Base-by-base conservation (phyloP, 2,329 filamentous ascomycete genomes). In the Aspergillus novofumigatus region DNA sequence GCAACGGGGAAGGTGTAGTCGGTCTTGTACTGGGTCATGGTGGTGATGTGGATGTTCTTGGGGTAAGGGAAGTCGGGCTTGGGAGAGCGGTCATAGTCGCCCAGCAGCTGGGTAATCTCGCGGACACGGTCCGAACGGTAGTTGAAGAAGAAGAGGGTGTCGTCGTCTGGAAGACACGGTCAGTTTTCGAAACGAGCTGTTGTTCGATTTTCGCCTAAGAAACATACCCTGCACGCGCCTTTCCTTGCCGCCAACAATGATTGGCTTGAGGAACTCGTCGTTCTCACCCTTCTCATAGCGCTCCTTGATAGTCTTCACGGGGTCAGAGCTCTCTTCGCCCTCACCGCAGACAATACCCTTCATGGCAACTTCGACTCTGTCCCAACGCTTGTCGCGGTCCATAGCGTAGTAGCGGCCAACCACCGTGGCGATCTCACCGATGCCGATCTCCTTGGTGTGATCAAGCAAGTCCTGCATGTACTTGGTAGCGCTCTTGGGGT, bases 91-190 rank as follows among this genome's bases (percentile, higher is more conserved):
- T 99, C 94, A 72, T 93, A 87, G 74, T 90, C 90, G 67, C 94
- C 94, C 55, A 99, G 81, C 48, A 99, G 84, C 79, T 97, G 94
- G 51, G 92, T 96, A 74, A 99, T 89, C 77, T 99, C 94, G 67
- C 94, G 90, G 53, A 93, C 93, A 75, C 94, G 92, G 75, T 99
- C 94, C 57, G 94, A 97, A 71, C 94, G 91, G 84, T 99, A 99
- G 86, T 99, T 99, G 90, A 99, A 99, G 86, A 97, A 97, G 85
- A 97, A 97, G 69, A 97, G 84, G 54, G 91, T 93, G 73, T 99
- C 94, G 65, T 89, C 83, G 72, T 97, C 92, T 92, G 63, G 25
- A 38, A 54, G 50, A 28, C 3, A 59, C 64, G 50, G 63, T 69
- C 57, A 66, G 65, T 52, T 11, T n/a, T 25, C 26, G 32, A n/a